Evolutionary conservation across 2,329 filamentous ascomycete species (phyloP), one percentile per base, ranked within the genome.

Genomic region (Cladosporium oxysporum): DNA sequence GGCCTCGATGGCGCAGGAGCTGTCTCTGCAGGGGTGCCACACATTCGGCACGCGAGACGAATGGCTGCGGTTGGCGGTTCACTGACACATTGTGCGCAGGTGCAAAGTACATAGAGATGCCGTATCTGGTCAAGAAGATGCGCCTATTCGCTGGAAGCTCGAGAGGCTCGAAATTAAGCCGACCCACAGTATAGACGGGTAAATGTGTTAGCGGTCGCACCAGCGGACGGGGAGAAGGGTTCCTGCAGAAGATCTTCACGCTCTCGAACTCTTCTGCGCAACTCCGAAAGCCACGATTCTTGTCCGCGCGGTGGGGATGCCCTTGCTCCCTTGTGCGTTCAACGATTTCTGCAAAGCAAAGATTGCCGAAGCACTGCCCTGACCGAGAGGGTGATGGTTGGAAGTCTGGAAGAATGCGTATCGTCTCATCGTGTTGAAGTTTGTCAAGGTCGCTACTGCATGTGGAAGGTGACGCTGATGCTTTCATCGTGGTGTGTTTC

Each of bases 231-330:
- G 61, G 50, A 63, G 61, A 33, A 35, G 61, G 33, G 61, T 63
- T 55, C 61, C 61, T 63, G 61, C 61, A 63, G 55, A 28, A 55
- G 61, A 35, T 44, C 50, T 53, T 35, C 33, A 44, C 18, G 7
- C 18, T 10, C 18, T 44, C 33, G 33, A 35, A 37, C 33, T 18
- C 14, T 28, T 44, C 29, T 53, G 47, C 50, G 49, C 47, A 44
- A 44, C 23, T 63, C 61, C 61, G 61, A 57, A 57, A 57, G 61
- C 37, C 61, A 63, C 61, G 50, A 63, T 44, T 41, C 61, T 63
- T 47, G 49, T 55, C 60, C 60, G 60, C 60, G 60, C 47, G 21
- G 35, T 61, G 44, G 41, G 26, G 50, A 29, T 29, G 50, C 41
- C 41, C 18, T 44, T 44, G 37, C 18, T 12, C 52, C 2, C 23